Evolutionary conservation across 495 filamentous ascomycete species (phyloP).

Genomic region (Letharia columbiana): DNA sequence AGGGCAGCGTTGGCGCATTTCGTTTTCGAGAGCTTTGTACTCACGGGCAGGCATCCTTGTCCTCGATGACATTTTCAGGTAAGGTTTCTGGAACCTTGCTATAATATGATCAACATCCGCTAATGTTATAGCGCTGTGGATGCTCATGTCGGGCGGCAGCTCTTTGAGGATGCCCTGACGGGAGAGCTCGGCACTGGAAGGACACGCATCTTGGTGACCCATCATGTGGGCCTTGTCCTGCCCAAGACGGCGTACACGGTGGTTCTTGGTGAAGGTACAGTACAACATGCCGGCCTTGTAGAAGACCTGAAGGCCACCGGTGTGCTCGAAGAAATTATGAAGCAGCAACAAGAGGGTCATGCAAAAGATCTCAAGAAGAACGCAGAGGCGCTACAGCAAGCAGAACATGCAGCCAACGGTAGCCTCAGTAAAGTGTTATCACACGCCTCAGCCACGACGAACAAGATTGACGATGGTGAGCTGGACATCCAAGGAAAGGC

Average conservation of each 20-base stretch:
- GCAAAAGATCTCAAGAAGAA: slow-evolving; percentile 20
- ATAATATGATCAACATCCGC: neutral
- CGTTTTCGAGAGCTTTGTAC: slow-evolving; percentile 71
- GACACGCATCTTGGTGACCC: slow-evolving; percentile 73
- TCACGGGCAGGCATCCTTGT: slow-evolving; percentile 71
- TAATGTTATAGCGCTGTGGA: slow-evolving; percentile 35
- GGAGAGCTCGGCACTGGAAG: slow-evolving; percentile 59
- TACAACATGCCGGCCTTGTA: slow-evolving; percentile 51
- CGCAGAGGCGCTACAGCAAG: slow-evolving; percentile 37
- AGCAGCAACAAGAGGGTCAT: slow-evolving; percentile 38
- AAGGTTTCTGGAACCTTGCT: slow-evolving; percentile 24
- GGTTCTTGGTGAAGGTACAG: slow-evolving; percentile 56
- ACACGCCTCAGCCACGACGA: slow-evolving; percentile 25
- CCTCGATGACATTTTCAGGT: slow-evolving; percentile 77
- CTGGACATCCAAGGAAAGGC: slow-evolving; percentile 17
- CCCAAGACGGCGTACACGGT: slow-evolving; percentile 63
- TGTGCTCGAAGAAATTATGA: slow-evolving; percentile 49
- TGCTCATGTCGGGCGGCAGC: slow-evolving; percentile 66
- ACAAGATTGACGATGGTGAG: slow-evolving; percentile 23
- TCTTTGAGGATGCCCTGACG: slow-evolving; percentile 65
- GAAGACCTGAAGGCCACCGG: slow-evolving; percentile 48
- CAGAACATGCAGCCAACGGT: slow-evolving; percentile 28
- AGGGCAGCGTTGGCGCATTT: slow-evolving; percentile 74
- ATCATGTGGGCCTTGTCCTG: slow-evolving; percentile 66
- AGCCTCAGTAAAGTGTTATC: slow-evolving; percentile 36